Conservation (phyloP, 805 yeast species). For the Candida jianshihensis region DNA sequence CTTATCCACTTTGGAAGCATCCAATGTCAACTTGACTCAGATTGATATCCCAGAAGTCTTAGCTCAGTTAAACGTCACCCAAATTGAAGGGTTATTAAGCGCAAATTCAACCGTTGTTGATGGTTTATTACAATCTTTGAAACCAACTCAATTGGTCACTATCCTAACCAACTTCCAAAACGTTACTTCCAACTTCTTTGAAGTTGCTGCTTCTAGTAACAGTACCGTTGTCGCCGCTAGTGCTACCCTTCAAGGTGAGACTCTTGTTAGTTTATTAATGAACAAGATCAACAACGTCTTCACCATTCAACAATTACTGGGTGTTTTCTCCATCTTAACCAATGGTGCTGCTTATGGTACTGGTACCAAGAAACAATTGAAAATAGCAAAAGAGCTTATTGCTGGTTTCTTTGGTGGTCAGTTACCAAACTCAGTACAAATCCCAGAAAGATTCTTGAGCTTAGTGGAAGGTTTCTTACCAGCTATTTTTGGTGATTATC, state of each 20-base stretch:
- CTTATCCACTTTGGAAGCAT: constrained; percentile 7
- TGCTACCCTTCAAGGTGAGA: constrained; percentile 7
- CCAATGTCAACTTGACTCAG: constrained; percentile 53
- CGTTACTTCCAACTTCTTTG: constrained; percentile 16
- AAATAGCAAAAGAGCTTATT: constrained; percentile 11
- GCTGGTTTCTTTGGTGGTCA: constrained; percentile 16
- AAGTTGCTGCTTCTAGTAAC: constrained; percentile 9
- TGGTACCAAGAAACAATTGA: constrained; percentile 18
- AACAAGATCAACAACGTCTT: constrained; percentile 13
- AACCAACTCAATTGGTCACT: constrained; percentile 14
- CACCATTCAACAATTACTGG: constrained; percentile 18
- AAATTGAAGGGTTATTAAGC: constrained; percentile 18
- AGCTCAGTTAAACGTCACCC: constrained; percentile 17
- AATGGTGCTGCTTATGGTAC: constrained; percentile 23
- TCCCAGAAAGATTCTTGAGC: constrained; percentile 13
- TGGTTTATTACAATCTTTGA: constrained; percentile 13
- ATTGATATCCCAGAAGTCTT: constrained; percentile 58
- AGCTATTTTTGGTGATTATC: constrained; percentile 60
- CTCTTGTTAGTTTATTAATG: constrained; percentile 13
- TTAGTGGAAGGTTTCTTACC: constrained; percentile 30
- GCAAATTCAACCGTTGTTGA: constrained; percentile 16
- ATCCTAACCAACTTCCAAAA: constrained; percentile 15
- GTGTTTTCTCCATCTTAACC: constrained; percentile 16
- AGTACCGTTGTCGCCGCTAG: constrained; percentile 3
- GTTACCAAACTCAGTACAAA: constrained; percentile 1